Conservation (phyloP, 306 rosid species). For the Abrus pulchellus region DNA sequence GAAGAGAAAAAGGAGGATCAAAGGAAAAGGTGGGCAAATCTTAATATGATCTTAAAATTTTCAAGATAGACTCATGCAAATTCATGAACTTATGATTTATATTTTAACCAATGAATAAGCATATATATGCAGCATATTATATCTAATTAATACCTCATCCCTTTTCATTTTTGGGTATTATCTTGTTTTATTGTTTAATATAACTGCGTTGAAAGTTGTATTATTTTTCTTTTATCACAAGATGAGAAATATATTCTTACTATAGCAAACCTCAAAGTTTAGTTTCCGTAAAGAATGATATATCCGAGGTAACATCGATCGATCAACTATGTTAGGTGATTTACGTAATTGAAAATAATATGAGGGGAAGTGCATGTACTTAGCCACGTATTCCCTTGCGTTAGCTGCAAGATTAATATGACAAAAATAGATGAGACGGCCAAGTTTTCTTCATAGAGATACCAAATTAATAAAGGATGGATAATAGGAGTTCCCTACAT, state of each 20-base stretch:
- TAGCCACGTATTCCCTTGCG: background rate
- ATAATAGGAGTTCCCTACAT: background rate
- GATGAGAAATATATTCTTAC: no score
- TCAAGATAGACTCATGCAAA: background rate
- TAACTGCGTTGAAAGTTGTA: no score
- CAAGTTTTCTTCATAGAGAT: background rate
- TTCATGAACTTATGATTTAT: slow-evolving; percentile 12
- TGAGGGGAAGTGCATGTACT: background rate
- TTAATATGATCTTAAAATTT: background rate
- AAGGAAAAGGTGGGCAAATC: background rate
- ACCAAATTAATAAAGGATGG: background rate
- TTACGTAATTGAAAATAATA: no score
- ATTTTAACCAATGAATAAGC: background rate
- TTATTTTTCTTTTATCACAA: no score
- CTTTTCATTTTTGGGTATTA: no score
- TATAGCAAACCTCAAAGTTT: no score
- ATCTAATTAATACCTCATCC: background rate
- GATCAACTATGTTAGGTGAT: no score
- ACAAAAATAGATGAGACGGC: background rate
- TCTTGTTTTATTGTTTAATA: no score
- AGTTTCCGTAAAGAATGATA: no score
- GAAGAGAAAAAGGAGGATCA: background rate
- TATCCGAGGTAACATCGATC: no score
- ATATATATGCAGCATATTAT: background rate
- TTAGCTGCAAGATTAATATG: background rate